Percentiles rank a stretch among this genome's conserved stretches.
phyloP scores from a whole-genome alignment of 2,329 filamentous ascomycete genomes.

The Cladosporium austrohemisphaericum region DNA sequence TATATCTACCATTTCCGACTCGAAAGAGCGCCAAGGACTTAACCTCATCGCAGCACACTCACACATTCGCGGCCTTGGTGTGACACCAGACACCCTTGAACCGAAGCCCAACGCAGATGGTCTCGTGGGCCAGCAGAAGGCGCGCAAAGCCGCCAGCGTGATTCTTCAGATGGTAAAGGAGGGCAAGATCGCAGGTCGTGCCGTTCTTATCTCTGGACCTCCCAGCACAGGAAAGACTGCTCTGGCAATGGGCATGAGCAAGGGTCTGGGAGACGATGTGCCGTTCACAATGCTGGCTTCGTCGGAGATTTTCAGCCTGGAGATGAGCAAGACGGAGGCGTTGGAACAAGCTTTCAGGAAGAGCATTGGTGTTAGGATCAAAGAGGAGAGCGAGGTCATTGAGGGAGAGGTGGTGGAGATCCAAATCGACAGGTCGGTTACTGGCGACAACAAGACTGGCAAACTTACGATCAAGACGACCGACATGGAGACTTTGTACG shows the following conservation, averaged over 20 bases:
- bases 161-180: conserved; percentile 99
- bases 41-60: conserved; percentile 98
- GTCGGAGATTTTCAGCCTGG: conserved; percentile 95
- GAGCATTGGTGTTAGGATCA: conserved; percentile 95
- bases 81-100: conserved; percentile 86
- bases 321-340: conserved; percentile 99
- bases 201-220: conserved; percentile 89
- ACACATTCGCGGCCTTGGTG: conserved; percentile 91
- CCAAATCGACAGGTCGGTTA: conserved; percentile 94
- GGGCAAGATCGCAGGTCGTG: conserved; percentile 94
- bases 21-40: conserved; percentile 89
- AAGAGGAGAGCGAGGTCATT: conserved; percentile 98
- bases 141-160: conserved; percentile 90
- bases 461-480: conserved; percentile 99
- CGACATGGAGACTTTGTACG: conserved; percentile 99
- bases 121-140: conserved; percentile 92
- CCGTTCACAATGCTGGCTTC: conserved; percentile 95
- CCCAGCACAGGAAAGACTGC: conserved; percentile 98
- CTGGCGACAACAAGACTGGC: conserved; percentile 92
- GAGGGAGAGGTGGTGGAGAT: conserved; percentile 99
- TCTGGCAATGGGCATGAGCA: conserved; percentile 98
- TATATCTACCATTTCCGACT: conserved; percentile 85
- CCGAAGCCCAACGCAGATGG: conserved; percentile 83
- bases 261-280: conserved; percentile 88
- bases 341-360: conserved; percentile 98